Conservation (phyloP, 2,329 filamentous ascomycete genomes). For the Arthrobotrys sphaeroides region DNA sequence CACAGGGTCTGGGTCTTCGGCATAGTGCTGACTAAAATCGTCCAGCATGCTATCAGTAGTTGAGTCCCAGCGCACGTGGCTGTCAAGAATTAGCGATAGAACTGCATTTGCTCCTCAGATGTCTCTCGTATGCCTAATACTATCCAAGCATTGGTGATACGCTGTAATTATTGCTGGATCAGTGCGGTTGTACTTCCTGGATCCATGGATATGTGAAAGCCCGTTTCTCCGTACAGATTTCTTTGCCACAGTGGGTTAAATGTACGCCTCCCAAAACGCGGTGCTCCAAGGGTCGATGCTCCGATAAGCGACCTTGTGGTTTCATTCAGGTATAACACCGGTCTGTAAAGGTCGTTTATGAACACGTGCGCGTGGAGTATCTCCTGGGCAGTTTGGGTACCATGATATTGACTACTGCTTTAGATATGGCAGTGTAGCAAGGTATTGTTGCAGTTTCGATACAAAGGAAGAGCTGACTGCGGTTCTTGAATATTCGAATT, state of each 20-base stretch:
- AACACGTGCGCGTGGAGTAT: not conserved
- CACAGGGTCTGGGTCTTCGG: no score
- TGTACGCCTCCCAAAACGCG: not conserved
- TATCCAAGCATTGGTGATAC: no score
- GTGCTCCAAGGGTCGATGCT: slow-evolving; percentile 25
- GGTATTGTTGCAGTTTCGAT: slow-evolving; percentile 14
- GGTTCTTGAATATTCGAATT: no score
- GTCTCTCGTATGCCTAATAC: no score
- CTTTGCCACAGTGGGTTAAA: not conserved
- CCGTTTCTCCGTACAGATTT: slow-evolving; percentile 11
- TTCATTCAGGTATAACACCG: no score
- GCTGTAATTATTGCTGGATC: no score
- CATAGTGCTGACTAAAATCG: no score
- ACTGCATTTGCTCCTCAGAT: not conserved
- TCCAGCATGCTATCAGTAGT: not conserved
- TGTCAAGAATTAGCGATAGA: not conserved
- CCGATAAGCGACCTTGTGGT: no score
- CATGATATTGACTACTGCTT: not conserved
- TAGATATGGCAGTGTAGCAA: not conserved
- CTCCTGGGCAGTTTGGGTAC: not conserved
- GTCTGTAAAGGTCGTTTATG: not conserved
- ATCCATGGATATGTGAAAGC: not conserved
- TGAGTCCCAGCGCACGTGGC: not conserved
- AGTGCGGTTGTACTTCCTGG: not conserved
- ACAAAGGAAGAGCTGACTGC: slow-evolving; percentile 5